A percentile compares a stretch with the other conserved stretches of the same genome.
Conservation (phyloP, 768 basidiomycete species). For the Macrolepiota dolichaula region DNA sequence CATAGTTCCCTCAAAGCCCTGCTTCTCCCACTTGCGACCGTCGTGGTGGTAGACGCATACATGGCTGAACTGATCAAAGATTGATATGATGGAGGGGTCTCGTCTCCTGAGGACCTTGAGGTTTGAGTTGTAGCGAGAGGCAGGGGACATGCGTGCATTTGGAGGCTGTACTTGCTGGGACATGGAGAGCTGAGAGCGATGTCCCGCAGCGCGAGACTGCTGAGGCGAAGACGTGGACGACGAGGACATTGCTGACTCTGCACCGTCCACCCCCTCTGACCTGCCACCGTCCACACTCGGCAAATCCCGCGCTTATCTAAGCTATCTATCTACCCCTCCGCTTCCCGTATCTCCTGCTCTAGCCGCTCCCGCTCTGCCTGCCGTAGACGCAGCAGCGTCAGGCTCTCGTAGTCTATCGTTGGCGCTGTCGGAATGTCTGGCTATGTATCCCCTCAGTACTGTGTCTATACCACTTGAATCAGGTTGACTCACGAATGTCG, state of each 20-base stretch:
- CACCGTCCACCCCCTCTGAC: no score
- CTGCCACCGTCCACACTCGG: no score
- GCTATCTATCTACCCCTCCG: slow-evolving; percentile 22
- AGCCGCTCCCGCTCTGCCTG: slow-evolving; percentile 78
- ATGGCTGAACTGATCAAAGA: slow-evolving; percentile 87
- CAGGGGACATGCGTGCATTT: slow-evolving; percentile 56
- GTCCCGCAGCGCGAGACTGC: slow-evolving; percentile 1
- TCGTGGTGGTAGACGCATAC: slow-evolving; percentile 80
- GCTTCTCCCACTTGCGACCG: slow-evolving; percentile 75
- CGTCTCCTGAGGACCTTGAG: slow-evolving; percentile 76
- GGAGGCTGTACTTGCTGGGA: slow-evolving; percentile 19
- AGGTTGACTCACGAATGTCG: slow-evolving; percentile 42
- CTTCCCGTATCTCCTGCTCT: slow-evolving; percentile 71
- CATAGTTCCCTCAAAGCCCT: slow-evolving; percentile 85
- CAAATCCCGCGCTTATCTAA: background rate
- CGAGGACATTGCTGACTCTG: background rate
- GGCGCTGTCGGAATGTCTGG: slow-evolving; percentile 18
- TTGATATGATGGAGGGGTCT: slow-evolving; percentile 75
- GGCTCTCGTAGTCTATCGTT: slow-evolving; percentile 70
- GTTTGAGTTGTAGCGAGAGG: slow-evolving; percentile 69
- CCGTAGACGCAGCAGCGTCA: slow-evolving; percentile 77
- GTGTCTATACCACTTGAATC: background rate
- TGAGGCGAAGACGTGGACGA: slow-evolving; percentile 10
- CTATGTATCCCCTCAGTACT: slow-evolving; percentile 13
- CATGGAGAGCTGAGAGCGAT: slow-evolving; percentile 28